phyloP scores from a whole-genome alignment of 78 protist species.

The Polysphondylium violaceum region DNA sequence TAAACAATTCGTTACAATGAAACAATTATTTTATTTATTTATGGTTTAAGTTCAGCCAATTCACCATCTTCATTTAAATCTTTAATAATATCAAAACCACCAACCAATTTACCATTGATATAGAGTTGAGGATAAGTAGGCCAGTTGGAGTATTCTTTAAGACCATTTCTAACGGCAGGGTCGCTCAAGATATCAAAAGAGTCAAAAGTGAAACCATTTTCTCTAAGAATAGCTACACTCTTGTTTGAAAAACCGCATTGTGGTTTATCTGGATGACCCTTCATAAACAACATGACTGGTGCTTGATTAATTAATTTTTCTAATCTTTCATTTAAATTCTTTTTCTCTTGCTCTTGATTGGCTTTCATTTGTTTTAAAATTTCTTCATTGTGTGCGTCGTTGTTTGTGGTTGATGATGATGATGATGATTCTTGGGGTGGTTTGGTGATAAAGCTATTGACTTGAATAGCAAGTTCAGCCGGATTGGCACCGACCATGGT shows the following conservation, averaged over 20 bases:
- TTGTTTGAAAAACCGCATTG: slow-evolving; percentile 94
- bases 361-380: slow-evolving; percentile 14
- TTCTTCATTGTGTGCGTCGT: slow-evolving; percentile 13
- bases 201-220: slow-evolving; percentile 60
- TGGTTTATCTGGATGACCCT: slow-evolving; percentile 91
- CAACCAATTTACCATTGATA: slow-evolving; percentile 91
- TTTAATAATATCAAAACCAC: slow-evolving; percentile 91
- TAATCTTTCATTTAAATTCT: slow-evolving; percentile 67
- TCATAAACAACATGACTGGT: slow-evolving; percentile 92
- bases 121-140: slow-evolving; percentile 94
- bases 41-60: slow-evolving; percentile 51
- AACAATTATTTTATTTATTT: background rate
- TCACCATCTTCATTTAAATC: slow-evolving; percentile 85
- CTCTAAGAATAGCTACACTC: slow-evolving; percentile 82
- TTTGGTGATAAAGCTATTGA: background rate
- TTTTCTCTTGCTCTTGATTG: slow-evolving; percentile 47
- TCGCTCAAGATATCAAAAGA: slow-evolving; percentile 89
- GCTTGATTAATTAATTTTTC: slow-evolving; percentile 47
- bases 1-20: no score
- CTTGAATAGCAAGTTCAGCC: slow-evolving; percentile 44
- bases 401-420: background rate
- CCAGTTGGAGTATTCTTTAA: slow-evolving; percentile 87
- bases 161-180: slow-evolving; percentile 87
- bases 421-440: background rate
- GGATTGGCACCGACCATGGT: slow-evolving; percentile 70